Evolutionary conservation across 306 rosid species (phyloP), one percentile per base, ranked within the genome.

Genomic region (Chamaecrista fasciculata): DNA sequence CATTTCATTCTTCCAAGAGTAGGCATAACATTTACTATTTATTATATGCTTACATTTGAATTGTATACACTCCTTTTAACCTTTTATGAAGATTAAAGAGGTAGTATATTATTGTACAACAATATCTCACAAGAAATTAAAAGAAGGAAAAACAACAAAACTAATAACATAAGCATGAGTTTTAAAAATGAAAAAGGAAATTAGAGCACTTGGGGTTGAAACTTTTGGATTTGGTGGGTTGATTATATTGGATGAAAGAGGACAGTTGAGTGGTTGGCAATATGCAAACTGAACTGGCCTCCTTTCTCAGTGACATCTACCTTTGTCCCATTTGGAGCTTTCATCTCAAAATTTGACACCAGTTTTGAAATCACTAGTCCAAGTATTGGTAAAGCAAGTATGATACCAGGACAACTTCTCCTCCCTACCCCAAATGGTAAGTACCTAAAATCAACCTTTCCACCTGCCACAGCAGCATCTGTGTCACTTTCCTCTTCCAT

Each of bases 361-460:
- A 92, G 73, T 40, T 87, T 86, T 23, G 86, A 87, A 70, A 91
- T 76, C 2, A 84, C 79, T 3, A 89, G 70, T 8, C 93, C 89
- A 43, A 91, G 67, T 25, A 91, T 88, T 62, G 97, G 97, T 59
- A 91, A 33, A n/a, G 96, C 97, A 33, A 91, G 86, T 43, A 91
- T 84, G 71, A 91, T 80, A 2, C 97, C 96, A 3, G 97, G 97
- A 49, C 93, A 91, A 50, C 97, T 91, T 79, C 97, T 86, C 62
- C 97, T 91, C 0, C 97, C 95, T 23, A 88, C 79, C 0, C 95
- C 97, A 67, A 91, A 91, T 28, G 97, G 97, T 37, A 91, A 75
- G 70, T 37, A 88, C 2, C 96, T 83, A 18, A 69, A 91, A 74
- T 91, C 96, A 14, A 79, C 92, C 46, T 86, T 91, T 39, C 96